Evolutionary conservation across 352 stramenopile genomes (phyloP), one percentile per base, ranked within the genome.

Genomic region (Halophytophthora polymorphica): DNA sequence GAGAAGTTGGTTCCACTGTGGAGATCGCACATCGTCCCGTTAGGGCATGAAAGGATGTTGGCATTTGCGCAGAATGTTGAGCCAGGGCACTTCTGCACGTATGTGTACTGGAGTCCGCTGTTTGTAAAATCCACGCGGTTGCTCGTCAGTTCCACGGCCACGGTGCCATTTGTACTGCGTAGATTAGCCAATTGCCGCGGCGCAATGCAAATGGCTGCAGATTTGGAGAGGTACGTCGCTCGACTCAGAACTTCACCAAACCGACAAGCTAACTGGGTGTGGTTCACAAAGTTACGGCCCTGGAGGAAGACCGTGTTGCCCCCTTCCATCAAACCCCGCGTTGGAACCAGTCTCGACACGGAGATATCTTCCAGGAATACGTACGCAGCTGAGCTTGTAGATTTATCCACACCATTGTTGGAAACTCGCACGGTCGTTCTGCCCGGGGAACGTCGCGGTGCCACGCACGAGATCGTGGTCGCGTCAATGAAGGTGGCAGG

Each of bases 201-300:
- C 15, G 77, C 61, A 10, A 92, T 53, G 56, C 96, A 99, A 7
- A 57, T 58, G 15, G 97, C 45, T 13, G 96, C 22, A 22, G 71
- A 86, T 23, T 74, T 46, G 1, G 70, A 87, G 12, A 99, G 53
- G 35, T 87, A 96, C 6, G 76, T 92, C 6, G 88, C 94, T 51
- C 59, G 65, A 3, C 79, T 78, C 14, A 70, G 53, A 10, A 75
- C 42, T 17, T 73, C 71, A 14, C 80, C 93, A 69, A 98, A 98
- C 1, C 70, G 75, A 56, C 96, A 99, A 12, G 60, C 61, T 15
- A 98, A 64, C 2, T 81, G 52, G 7, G 86, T 93, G 17, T 86
- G 74, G 54, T 97, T 98, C 19, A 97, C 47, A 54, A 99, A 98
- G 55, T 98, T 98, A 19, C 77, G 75, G 13, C 96, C 96, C 41